A percentile compares a stretch with the other conserved stretches of the same genome.
phyloP scores from a whole-genome alignment of 1,139 yeast genomes.

The Dujonia santamariae region DNA sequence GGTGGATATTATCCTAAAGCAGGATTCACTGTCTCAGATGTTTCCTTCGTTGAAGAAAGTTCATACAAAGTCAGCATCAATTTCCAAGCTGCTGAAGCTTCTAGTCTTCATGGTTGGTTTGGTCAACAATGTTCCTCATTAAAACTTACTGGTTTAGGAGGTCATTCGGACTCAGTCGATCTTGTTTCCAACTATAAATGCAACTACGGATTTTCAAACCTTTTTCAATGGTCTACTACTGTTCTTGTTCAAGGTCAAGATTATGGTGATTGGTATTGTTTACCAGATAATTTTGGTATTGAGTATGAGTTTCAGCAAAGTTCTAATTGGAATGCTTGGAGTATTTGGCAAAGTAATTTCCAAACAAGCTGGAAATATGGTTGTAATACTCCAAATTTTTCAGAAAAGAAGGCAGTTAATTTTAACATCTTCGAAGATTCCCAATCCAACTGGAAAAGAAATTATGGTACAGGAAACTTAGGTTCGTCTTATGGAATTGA shows the following conservation, averaged over 20 bases:
- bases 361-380: slow-evolving; percentile 16
- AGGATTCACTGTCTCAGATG: slow-evolving; percentile 18
- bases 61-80: slow-evolving; percentile 20
- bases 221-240: slow-evolving; percentile 26
- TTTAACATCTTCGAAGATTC: slow-evolving; percentile 1
- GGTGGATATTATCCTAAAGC: slow-evolving; percentile 17
- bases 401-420: not conserved
- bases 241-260: slow-evolving; percentile 20
- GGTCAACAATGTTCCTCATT: slow-evolving; percentile 7
- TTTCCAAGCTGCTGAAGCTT: slow-evolving; percentile 10
- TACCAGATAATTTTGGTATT: slow-evolving; percentile 21
- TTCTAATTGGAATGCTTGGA: slow-evolving; percentile 13
- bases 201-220: slow-evolving; percentile 20
- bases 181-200: slow-evolving; percentile 16
- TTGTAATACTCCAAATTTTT: slow-evolving; percentile 10
- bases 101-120: slow-evolving; percentile 6
- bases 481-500: slow-evolving; percentile 1
- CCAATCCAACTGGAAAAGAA: slow-evolving; percentile 1
- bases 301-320: slow-evolving; percentile 19
- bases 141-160: slow-evolving; percentile 12
- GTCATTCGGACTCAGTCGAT: slow-evolving; percentile 11
- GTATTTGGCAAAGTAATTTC: slow-evolving; percentile 17
- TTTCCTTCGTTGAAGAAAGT: slow-evolving; percentile 15
- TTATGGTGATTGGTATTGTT: slow-evolving; percentile 23
- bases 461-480: slow-evolving; percentile 2